phyloP scores from a whole-genome alignment of 2,329 filamentous ascomycete species.

The Phoma sp. region DNA sequence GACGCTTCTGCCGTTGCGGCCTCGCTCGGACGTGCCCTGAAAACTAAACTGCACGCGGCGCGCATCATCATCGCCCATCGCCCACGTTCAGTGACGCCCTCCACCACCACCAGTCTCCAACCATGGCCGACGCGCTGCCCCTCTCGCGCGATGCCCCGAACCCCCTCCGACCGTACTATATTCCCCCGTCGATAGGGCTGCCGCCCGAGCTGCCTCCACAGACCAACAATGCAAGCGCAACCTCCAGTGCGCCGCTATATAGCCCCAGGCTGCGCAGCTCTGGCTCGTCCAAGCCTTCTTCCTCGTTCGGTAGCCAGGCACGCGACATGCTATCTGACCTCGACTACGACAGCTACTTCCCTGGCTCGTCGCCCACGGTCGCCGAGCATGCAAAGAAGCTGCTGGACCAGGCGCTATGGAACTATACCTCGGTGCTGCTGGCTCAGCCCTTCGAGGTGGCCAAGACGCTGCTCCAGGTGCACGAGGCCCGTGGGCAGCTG shows the following conservation, averaged over 20 bases:
- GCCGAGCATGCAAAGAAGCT: constrained; percentile 77
- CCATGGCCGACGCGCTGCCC: constrained; percentile 42
- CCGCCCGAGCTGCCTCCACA: constrained; percentile 52
- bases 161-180: constrained; percentile 73
- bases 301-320: constrained; percentile 66
- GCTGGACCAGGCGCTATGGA: constrained; percentile 85
- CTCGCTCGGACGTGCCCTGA: neutral
- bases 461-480: constrained; percentile 88
- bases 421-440: constrained; percentile 86
- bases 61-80: neutral
- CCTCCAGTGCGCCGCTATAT: constrained; percentile 38
- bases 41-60: neutral
- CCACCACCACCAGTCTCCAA: constrained; percentile 10
- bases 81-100: no score
- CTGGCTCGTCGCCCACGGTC: constrained; percentile 71
- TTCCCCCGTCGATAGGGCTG: constrained; percentile 70
- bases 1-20: neutral
- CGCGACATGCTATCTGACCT: constrained; percentile 88
- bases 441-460: constrained; percentile 97
- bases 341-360: constrained; percentile 87
- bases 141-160: constrained; percentile 60
- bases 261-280: constrained; percentile 29
- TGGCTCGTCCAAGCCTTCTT: constrained; percentile 54
- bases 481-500: constrained; percentile 53
- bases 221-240: neutral